Evolutionary conservation across 2,329 filamentous ascomycete species (phyloP).

Genomic region (Ceratocystis harringtonii): DNA sequence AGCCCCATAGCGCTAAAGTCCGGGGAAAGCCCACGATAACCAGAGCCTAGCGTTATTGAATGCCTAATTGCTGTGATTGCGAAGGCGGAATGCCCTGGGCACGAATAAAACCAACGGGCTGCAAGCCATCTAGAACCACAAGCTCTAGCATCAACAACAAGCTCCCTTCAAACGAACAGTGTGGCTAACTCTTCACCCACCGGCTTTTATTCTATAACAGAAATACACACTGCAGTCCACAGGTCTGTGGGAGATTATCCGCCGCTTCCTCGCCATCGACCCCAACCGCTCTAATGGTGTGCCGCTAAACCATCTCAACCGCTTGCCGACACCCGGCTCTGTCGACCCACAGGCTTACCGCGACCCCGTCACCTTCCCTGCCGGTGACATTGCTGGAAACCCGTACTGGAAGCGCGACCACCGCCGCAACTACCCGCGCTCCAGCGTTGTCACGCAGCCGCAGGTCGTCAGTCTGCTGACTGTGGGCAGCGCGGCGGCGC

Average conservation of each 20-base stretch:
- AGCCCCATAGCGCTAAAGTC: not conserved
- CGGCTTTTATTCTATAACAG: constrained; percentile 32
- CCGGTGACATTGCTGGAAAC: constrained; percentile 26
- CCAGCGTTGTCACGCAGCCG: constrained; percentile 66
- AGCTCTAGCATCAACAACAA: not conserved
- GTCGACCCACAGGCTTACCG: constrained; percentile 26
- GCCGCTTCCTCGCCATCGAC: constrained; percentile 65
- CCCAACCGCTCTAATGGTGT: constrained; percentile 80
- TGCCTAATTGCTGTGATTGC: not conserved
- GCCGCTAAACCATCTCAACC: constrained; percentile 83
- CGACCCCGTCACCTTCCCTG: constrained; percentile 41
- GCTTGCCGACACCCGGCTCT: constrained; percentile 51
- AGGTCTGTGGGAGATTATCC: constrained; percentile 76
- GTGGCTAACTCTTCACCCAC: not conserved
- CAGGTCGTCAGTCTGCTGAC: constrained; percentile 74
- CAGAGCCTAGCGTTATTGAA: not conserved
- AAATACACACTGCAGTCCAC: constrained; percentile 91
- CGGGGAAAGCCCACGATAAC: not conserved
- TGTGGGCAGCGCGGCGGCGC: constrained; percentile 65
- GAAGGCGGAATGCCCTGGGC: not conserved
- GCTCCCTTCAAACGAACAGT: not conserved
- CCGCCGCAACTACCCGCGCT: constrained; percentile 65
- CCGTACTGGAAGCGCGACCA: constrained; percentile 71
- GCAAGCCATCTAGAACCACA: constrained; percentile 16
- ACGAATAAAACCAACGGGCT: constrained; percentile 15